Percentiles rank a stretch among this genome's conserved stretches.
Conservation (phyloP, 2,329 filamentous ascomycete species). For the Knoxdaviesia capensis region DNA sequence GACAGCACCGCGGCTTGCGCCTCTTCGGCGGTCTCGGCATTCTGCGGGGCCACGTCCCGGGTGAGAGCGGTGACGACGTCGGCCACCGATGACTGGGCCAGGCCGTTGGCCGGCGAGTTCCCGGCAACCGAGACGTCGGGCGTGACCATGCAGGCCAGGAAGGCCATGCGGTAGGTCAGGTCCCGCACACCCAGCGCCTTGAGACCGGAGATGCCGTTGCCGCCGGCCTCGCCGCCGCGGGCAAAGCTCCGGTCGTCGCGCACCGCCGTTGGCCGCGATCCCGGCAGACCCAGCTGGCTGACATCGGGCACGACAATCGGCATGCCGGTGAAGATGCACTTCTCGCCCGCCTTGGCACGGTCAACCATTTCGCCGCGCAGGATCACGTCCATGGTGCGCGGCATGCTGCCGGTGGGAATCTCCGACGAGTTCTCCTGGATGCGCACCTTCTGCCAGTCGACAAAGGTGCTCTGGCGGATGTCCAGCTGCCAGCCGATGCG, state of each 20-base stretch:
- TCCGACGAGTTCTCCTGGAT: slow-evolving; percentile 97
- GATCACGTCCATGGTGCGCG: slow-evolving; percentile 92
- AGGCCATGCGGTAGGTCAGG: slow-evolving; percentile 87
- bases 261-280: slow-evolving; percentile 61
- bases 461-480: slow-evolving; percentile 89
- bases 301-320: slow-evolving; percentile 94
- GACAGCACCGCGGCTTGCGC: slow-evolving; percentile 75
- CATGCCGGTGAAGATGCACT: slow-evolving; percentile 92
- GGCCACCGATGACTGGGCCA: slow-evolving; percentile 39
- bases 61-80: slow-evolving; percentile 78
- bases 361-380: slow-evolving; percentile 94
- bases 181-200: slow-evolving; percentile 89
- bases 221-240: slow-evolving; percentile 61
- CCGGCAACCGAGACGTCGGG: slow-evolving; percentile 71
- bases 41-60: slow-evolving; percentile 23
- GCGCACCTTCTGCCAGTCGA: slow-evolving; percentile 97
- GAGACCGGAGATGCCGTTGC: slow-evolving; percentile 67
- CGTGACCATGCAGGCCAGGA: slow-evolving; percentile 88
- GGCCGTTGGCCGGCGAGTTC: slow-evolving; percentile 36
- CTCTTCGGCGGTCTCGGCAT: slow-evolving; percentile 43
- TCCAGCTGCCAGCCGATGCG: slow-evolving; percentile 89
- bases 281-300: slow-evolving; percentile 80
- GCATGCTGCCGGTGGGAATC: slow-evolving; percentile 97
- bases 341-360: slow-evolving; percentile 89
- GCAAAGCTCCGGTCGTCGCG: slow-evolving; percentile 59